Base-by-base conservation (phyloP, 441 rosid species). In the Isatis lusitanica region DNA sequence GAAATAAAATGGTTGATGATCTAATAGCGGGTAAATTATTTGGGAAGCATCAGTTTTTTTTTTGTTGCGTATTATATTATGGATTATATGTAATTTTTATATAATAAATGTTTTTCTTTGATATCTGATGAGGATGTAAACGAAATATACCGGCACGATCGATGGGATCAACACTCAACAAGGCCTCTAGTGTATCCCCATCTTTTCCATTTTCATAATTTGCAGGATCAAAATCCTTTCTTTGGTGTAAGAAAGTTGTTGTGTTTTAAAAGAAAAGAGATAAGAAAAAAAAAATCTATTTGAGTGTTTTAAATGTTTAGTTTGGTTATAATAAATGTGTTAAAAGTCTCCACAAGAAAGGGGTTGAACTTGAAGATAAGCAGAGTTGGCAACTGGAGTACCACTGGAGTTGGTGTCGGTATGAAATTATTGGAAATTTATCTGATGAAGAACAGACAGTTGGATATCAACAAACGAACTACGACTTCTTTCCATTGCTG, bases 341-440 rank as follows among this genome's bases (percentile, higher is more conserved):
- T 55, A n/a, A 10, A 21, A 48, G 31, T 36, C 67, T 24, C 26
- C 5, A 21, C 57, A 5, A 68, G n/a, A 28, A 53, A 16, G 13
- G 17, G 18, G 38, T 7, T 30, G 39, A 55, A 55, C 60, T 31
- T 24, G 21, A 60, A 12, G 42, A 55, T 42, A 30, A 63, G 70
- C 70, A 15, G 64, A 55, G 55, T 39, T 66, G 78, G 78, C 68
- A 74, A 50, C 68, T 50, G 73, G 52, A 59, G 73, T 48, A 74
- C 44, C 67, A 58, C 78, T 66, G 67, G 55, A 48, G 46, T 74
- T 74, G 63, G 78, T 66, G 72, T 66, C 68, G 0, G 46, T 48
- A 21, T 74, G 46, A 48, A 28, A 74, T 74, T 26, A 74, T 56
- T 64, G 47, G 77, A 73, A 42, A 35, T 1, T 1, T 36, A 58